phyloP scores from a whole-genome alignment of 1,284 basidiomycete genomes.

The Xerocomus nothofagi region DNA sequence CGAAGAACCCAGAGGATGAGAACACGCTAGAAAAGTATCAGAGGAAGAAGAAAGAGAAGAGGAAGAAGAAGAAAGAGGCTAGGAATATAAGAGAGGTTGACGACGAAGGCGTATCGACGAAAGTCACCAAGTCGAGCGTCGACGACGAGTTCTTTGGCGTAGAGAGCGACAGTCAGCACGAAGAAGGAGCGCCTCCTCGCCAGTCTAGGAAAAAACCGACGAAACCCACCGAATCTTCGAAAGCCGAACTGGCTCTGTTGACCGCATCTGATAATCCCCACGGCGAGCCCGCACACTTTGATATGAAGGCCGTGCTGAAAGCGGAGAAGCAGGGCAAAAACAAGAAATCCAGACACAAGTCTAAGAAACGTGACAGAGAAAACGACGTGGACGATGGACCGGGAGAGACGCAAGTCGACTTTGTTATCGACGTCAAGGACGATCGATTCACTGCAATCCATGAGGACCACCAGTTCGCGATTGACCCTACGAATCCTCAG shows the following conservation, averaged over 20 bases:
- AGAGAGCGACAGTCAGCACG: conserved; percentile 44
- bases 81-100: conserved; percentile 34
- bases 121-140: conserved; percentile 27
- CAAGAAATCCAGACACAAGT: conserved; percentile 40
- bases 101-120: conserved; percentile 26
- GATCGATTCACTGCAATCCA: conserved; percentile 86
- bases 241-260: conserved; percentile 68
- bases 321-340: conserved; percentile 76
- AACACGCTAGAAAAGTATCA: conserved; percentile 86
- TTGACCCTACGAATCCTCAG: conserved; percentile 96
- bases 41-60: conserved; percentile 85
- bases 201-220: conserved; percentile 25
- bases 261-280: conserved; percentile 55
- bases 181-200: conserved; percentile 34
- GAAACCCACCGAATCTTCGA: conserved; percentile 17
- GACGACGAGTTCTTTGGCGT: conserved; percentile 71
- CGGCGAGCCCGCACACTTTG: conserved; percentile 77
- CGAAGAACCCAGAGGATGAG: conserved; percentile 61
- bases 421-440: conserved; percentile 85
- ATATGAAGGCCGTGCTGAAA: conserved; percentile 88
- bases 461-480: conserved; percentile 90
- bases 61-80: conserved; percentile 70
- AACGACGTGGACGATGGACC: conserved; percentile 46
- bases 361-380: conserved; percentile 44
- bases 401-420: conserved; percentile 71